Evolutionary conservation across 768 basidiomycete genomes (phyloP).

Genomic region (Leucogyrophana mollusca): DNA sequence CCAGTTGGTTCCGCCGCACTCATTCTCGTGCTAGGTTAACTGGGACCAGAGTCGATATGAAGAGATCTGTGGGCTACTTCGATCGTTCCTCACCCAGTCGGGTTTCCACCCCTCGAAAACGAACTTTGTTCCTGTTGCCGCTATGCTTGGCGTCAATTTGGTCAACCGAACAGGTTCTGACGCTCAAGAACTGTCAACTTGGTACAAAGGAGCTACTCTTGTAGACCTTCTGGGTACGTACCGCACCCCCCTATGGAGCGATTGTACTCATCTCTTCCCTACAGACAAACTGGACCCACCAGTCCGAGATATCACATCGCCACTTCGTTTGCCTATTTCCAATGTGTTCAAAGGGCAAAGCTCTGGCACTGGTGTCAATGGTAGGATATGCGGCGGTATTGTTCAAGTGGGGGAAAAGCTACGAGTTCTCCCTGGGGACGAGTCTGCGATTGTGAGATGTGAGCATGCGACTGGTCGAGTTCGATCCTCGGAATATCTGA

Average conservation of each 20-base stretch:
- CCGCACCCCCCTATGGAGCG: neutral
- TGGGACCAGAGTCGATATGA: constrained; percentile 86
- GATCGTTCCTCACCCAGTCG: constrained; percentile 81
- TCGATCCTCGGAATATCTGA: neutral
- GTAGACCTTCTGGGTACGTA: constrained; percentile 75
- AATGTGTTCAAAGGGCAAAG: constrained; percentile 94
- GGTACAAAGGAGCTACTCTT: constrained; percentile 88
- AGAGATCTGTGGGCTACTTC: constrained; percentile 72
- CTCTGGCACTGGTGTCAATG: constrained; percentile 75
- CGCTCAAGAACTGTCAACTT: constrained; percentile 48
- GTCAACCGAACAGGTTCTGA: constrained; percentile 47
- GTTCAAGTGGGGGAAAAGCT: constrained; percentile 90
- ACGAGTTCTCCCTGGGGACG: constrained; percentile 89
- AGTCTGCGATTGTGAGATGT: constrained; percentile 79
- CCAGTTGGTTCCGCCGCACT: neutral
- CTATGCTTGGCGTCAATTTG: constrained; percentile 88
- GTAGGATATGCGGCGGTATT: constrained; percentile 82
- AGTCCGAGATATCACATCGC: constrained; percentile 66
- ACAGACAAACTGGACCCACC: constrained; percentile 84
- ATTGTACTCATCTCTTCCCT: constrained; percentile 1
- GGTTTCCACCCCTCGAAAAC: constrained; percentile 83
- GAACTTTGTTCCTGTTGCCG: constrained; percentile 84
- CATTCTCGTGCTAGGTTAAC: constrained; percentile 56
- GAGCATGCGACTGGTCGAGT: constrained; percentile 10
- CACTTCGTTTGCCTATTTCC: constrained; percentile 85